Evolutionary conservation across 202 grass and related monocot genomes (phyloP).

Genomic region (Schoenoplectus triqueter): DNA sequence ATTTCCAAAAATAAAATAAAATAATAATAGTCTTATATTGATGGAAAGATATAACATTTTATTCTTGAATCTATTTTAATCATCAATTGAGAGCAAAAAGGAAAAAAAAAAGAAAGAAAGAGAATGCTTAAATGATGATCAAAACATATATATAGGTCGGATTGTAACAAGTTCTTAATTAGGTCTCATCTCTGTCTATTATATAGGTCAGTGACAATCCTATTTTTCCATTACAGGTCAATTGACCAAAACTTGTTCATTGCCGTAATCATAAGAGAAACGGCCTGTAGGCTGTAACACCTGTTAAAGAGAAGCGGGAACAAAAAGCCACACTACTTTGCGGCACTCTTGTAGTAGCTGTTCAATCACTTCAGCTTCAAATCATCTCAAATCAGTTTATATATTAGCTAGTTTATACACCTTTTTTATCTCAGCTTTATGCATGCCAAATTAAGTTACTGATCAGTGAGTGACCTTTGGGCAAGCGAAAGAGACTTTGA

Average conservation of each 20-base stretch:
- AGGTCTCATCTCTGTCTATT: background rate
- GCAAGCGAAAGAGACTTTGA: background rate
- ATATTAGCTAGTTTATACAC: conserved; percentile 17
- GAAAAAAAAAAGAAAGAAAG: no score
- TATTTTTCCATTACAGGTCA: background rate
- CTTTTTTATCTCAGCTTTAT: conserved; percentile 13
- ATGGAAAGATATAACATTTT: no score
- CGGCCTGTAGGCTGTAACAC: no score
- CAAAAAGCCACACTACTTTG: conserved; percentile 5
- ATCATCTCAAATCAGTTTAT: conserved; percentile 15
- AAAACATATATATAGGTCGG: no score
- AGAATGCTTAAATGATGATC: no score
- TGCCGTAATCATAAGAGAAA: no score
- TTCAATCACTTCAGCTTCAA: conserved; percentile 16
- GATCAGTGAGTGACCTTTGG: background rate
- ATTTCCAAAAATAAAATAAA: background rate
- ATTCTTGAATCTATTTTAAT: no score
- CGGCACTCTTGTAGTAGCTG: background rate
- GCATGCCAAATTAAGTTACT: background rate
- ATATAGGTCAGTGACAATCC: background rate
- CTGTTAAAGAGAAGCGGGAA: background rate
- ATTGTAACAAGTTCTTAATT: background rate
- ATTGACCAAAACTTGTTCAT: background rate
- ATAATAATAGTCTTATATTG: background rate
- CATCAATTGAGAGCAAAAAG: no score